Evolutionary conservation across 345 rosid species (phyloP), one percentile per base, ranked within the genome.

Genomic region (Dimocarpus longan): DNA sequence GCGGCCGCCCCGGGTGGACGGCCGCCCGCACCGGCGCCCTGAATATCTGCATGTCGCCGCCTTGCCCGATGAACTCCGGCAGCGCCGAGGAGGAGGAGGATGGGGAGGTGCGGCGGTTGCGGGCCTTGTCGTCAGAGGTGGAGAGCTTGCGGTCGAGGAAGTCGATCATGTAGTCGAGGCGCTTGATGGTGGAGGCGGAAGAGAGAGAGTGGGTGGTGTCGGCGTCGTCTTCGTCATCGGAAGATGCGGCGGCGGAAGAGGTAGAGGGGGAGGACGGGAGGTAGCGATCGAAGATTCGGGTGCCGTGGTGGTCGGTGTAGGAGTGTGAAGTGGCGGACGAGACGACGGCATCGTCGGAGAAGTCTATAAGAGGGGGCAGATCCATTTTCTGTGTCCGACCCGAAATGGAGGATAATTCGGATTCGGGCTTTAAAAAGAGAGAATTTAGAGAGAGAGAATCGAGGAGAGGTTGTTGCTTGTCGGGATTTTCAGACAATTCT

Each of bases 101-200:
- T 4, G 81, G 37, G 16, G 68, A 12, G 18, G 50, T 28, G 64
- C 40, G 48, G 44, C 21, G 46, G 80, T 46, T 12, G 16, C 40
- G n/a, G 43, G 12, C 40, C 9, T 60, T 66, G 43, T 71, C 7
- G 70, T 66, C 83, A 71, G 84, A 68, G 65, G 83, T 3, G 22
- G 88, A 81, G 64, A 93, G 92, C 79, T 93, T 88, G 39, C 97
- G 90, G 84, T 95, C 98, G 4, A 95, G 88, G 86, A 95, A 93
- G 13, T 92, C 92, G 80, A 95, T 90, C 98, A 92, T 95, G 91
- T 84, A 87, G 75, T 95, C 98, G 78, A 95, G 93, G 60, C 98
- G 97, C 52, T 85, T 88, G 83, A 81, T 81, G 72, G 94, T 87
- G 76, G 92, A 65, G n/a, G 90, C 84, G 64, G 76, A 54, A 19